Percentiles rank a stretch among this genome's conserved stretches.
Conservation (phyloP, 2,329 filamentous ascomycete species). For the Paraphaeosphaeria minitans region DNA sequence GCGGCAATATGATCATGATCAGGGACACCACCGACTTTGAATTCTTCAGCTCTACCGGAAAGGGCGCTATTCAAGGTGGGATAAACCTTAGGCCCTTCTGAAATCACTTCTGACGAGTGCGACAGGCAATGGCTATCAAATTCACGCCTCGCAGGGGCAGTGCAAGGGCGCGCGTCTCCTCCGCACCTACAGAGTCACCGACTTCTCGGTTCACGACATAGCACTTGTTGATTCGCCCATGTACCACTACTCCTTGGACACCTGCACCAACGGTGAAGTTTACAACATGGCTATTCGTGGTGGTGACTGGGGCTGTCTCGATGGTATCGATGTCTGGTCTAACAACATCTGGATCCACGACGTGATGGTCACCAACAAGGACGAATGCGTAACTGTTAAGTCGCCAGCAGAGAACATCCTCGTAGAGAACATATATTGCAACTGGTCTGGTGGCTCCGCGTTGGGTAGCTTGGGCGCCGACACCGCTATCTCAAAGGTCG, state of each 20-base stretch:
- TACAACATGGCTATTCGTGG: slow-evolving; percentile 63
- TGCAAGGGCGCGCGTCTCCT: slow-evolving; percentile 53
- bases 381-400: slow-evolving; percentile 65
- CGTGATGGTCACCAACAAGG: slow-evolving; percentile 66
- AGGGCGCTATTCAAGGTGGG: slow-evolving; percentile 57
- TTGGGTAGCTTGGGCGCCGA: slow-evolving; percentile 61
- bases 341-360: slow-evolving; percentile 65
- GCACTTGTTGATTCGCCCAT: slow-evolving; percentile 55
- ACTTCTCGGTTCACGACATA: slow-evolving; percentile 58
- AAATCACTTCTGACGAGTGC: background rate
- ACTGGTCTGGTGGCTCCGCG: slow-evolving; percentile 64
- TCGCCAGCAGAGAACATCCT: slow-evolving; percentile 56
- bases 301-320: slow-evolving; percentile 58
- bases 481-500: slow-evolving; percentile 58
- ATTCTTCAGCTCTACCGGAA: slow-evolving; percentile 58
- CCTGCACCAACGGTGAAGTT: slow-evolving; percentile 58
- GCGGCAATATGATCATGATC: slow-evolving; percentile 61
- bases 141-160: slow-evolving; percentile 49
- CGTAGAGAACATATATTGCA: slow-evolving; percentile 66
- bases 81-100: background rate
- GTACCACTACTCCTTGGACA: slow-evolving; percentile 59
- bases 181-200: slow-evolving; percentile 51
- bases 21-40: slow-evolving; percentile 59
- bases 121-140: slow-evolving; percentile 54
- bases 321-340: slow-evolving; percentile 62